Percentiles rank a stretch among this genome's conserved stretches.
Evolutionary conservation across 23 red algal species (phyloP).

Genomic region (Agarophyton chilense): DNA sequence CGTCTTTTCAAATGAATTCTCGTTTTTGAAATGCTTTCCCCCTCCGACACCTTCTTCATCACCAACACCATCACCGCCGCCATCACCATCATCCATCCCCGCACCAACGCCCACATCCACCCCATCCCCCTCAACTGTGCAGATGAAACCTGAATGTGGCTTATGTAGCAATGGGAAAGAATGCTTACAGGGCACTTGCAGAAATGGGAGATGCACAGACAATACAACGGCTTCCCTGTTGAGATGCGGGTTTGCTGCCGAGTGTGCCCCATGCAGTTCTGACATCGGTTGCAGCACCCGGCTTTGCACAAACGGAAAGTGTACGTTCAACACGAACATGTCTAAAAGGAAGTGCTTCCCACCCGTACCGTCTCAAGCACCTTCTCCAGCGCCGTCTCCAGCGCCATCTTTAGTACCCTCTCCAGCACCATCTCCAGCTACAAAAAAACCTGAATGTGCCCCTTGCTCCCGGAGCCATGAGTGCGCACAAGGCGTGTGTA

Average conservation of each 20-base stretch:
- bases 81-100: neutral
- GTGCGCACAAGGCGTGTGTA: constrained; percentile 13
- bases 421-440: neutral
- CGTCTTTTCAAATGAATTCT: constrained; percentile 1
- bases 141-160: constrained; percentile 9
- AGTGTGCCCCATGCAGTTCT: constrained; percentile 30
- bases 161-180: neutral
- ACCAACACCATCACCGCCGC: neutral
- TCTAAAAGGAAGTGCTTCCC: constrained; percentile 62
- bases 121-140: neutral
- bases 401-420: neutral
- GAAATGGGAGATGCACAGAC: constrained; percentile 1
- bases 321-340: neutral
- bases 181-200: constrained; percentile 7
- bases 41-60: neutral
- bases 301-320: constrained; percentile 36
- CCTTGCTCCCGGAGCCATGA: neutral
- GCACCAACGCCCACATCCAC: neutral
- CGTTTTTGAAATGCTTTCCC: neutral
- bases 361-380: neutral
- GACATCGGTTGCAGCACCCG: constrained; percentile 4
- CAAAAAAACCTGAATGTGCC: constrained; percentile 30
- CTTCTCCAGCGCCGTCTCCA: neutral
- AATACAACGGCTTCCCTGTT: constrained; percentile 10
- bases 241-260: neutral